These are phyloP conservation scores for carrot (Daucus carota) DNA, from an alignment of 129 eudicot genomes.

Conservation along the genomic window DH1_v3.0 NC_030385.2:44348501-44349000, in stretches of 20 bases:
- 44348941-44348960: too few relatives aligned
- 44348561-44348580: too few relatives aligned
- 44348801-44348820: too few relatives aligned
- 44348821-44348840: too few relatives aligned
- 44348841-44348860: too few relatives aligned
- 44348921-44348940: too few relatives aligned
- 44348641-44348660: background rate
- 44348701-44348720: background rate
- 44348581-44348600: background rate
- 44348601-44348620: background rate
- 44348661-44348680: background rate
- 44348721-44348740: slow-evolving; percentile 5
- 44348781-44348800: background rate
- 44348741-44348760: background rate
- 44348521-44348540: background rate
- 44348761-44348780: background rate
- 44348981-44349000: too few relatives aligned
- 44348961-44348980: too few relatives aligned
- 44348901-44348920: too few relatives aligned
- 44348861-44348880: too few relatives aligned
- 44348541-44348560: background rate
- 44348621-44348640: background rate
- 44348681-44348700: background rate
- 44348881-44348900: too few relatives aligned
- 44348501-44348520: background rate